Evolutionary conservation across 306 rosid species (phyloP).

Genomic region (Quercus engelmannii): DNA sequence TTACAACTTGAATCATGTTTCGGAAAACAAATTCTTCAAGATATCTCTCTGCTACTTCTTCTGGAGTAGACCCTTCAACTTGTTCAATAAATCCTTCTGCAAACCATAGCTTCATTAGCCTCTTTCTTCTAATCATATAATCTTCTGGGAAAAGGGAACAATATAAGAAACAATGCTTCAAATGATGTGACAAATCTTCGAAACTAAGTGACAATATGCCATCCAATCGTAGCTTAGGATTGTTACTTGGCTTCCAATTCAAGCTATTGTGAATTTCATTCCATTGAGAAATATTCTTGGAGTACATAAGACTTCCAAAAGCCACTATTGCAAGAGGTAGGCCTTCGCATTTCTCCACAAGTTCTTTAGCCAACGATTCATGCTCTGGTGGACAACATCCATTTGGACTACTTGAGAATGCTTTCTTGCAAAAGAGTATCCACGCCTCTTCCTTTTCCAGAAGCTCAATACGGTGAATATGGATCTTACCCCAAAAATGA

Average conservation of each 20-base stretch:
- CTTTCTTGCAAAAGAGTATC: neutral
- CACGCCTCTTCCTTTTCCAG: neutral
- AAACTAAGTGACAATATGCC: neutral
- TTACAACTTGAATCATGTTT: neutral
- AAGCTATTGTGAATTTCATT: neutral
- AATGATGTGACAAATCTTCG: neutral
- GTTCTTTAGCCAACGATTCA: neutral
- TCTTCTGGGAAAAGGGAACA: too few species aligned
- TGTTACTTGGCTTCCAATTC: neutral
- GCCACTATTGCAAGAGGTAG: neutral
- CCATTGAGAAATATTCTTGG: neutral
- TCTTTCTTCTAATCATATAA: too few species aligned
- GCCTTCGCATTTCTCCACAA: neutral
- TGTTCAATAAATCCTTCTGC: neutral
- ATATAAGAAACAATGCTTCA: too few species aligned
- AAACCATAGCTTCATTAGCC: too few species aligned
- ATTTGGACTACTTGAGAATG: neutral
- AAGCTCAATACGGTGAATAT: neutral
- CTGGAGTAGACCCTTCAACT: too few species aligned
- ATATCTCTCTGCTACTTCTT: too few species aligned
- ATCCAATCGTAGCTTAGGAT: too few species aligned
- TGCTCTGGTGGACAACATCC: neutral
- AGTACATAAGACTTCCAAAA: neutral
- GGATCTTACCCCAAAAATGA: neutral
- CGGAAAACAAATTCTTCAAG: neutral